Conservation (phyloP, 2,329 filamentous ascomycete genomes). For the Reticulascus tulasneorum region DNA sequence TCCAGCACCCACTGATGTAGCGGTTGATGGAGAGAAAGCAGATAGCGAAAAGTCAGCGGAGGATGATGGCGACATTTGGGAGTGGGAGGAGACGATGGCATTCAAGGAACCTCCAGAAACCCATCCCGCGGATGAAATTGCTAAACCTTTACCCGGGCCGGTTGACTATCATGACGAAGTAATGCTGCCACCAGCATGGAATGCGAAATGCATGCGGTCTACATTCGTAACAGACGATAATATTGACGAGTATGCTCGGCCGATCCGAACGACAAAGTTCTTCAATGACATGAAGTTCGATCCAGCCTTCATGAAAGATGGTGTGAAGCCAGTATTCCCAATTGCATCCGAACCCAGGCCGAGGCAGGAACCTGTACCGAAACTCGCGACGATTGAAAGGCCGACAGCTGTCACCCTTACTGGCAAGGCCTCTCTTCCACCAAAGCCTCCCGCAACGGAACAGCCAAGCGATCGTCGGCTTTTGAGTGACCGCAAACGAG, state of each 20-base stretch:
- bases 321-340: too few species aligned
- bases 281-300: conserved; percentile 39
- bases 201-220: conserved; percentile 39
- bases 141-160: conserved; percentile 35
- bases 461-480: conserved; percentile 4
- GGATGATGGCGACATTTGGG: conserved; percentile 27
- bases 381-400: conserved; percentile 4
- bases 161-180: conserved; percentile 38
- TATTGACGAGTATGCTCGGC: conserved; percentile 35
- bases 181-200: conserved; percentile 40
- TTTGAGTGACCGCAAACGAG: conserved; percentile 6
- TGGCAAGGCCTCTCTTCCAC: conserved; percentile 9
- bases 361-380: background rate
- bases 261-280: conserved; percentile 34
- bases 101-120: conserved; percentile 30
- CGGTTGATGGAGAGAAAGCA: too few species aligned
- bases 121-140: conserved; percentile 42
- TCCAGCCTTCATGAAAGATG: conserved; percentile 34
- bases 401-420: conserved; percentile 7
- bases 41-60: background rate
- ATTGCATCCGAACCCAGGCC: too few species aligned
- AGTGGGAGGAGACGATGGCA: conserved; percentile 34
- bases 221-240: conserved; percentile 40
- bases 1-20: too few species aligned
- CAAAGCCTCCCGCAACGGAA: conserved; percentile 8